Base-by-base conservation (phyloP, 116 monocot genomes). In the Zostera marina region DNA sequence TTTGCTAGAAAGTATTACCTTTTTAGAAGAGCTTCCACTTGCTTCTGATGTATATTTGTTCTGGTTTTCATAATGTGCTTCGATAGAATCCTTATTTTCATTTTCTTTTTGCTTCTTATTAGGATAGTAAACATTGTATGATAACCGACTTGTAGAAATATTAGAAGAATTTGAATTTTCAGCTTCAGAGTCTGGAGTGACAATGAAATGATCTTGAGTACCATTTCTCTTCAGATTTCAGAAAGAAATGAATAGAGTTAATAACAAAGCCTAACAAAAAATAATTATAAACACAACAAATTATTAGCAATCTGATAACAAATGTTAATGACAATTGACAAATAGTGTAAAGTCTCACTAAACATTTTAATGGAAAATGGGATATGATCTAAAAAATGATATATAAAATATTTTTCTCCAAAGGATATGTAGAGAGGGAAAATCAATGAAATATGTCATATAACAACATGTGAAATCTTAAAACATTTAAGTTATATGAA, bases 91-190 rank as follows among this genome's bases (percentile, higher is more conserved):
- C 21, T 8, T 5, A 61, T 23, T 14, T 46, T 22, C 25, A 47
- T 11, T 47, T 23, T 14, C 25, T 21, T 22, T 61, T 23, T 61
- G 61, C 61, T 64, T 64, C 64, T 15, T 64, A 42, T 42, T 7
- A 12, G 42, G n/a, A 61, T 9, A 20, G 8, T 23, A 52, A 21
- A 20, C 40, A 53, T 43, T 23, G 15, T n/a, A 12, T 13, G 12
- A 53, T 42, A 16, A 4, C 40, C 20, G 15, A 53, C 13, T 13
- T 15, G 5, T 21, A 22, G 41, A 20, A 42, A 22, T 14, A 53
- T 20, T 22, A 53, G 12, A 14, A 41, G 13, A 7, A 47, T 61
- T 19, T 11, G 46, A 20, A 25, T 47, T 41, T 61, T 61, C 47
- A 23, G 26, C 9, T 2, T 45, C 32, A 8, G 22, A 45, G 42